Conservation (phyloP, 1,139 yeast species). For the Nadsonia starkeyi-henricii region DNA sequence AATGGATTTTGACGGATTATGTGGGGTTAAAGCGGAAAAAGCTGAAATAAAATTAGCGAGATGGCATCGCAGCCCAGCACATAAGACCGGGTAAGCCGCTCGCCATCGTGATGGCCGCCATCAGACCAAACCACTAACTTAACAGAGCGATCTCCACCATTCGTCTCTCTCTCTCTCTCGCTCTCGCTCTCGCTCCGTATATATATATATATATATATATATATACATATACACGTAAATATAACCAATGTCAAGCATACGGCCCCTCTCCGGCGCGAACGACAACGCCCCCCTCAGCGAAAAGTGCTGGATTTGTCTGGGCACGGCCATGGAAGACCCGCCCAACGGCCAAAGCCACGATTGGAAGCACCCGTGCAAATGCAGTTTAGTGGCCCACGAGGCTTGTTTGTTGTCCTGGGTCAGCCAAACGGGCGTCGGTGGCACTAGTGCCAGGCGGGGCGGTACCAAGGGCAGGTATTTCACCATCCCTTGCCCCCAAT, state of each 20-base stretch:
- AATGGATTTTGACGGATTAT: background rate
- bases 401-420: constrained; percentile 33
- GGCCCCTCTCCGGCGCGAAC: too few species aligned
- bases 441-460: constrained; percentile 11
- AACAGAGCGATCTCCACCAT: too few species aligned
- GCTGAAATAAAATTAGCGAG: background rate
- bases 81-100: too few species aligned
- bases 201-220: too few species aligned
- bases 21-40: background rate
- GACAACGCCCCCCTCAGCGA: background rate
- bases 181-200: too few species aligned
- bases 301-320: constrained; percentile 35
- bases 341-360: constrained; percentile 21
- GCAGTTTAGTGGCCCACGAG: constrained; percentile 32
- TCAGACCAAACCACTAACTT: too few species aligned
- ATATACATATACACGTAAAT: too few species aligned
- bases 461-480: constrained; percentile 9
- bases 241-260: background rate
- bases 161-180: background rate
- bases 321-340: constrained; percentile 27
- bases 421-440: constrained; percentile 22
- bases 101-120: too few species aligned
- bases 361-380: constrained; percentile 31
- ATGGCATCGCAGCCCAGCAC: background rate
- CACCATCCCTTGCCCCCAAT: constrained; percentile 30